Evolutionary conservation across 352 stramenopile genomes (phyloP).

Genomic region (Phytopythium mirpurense): DNA sequence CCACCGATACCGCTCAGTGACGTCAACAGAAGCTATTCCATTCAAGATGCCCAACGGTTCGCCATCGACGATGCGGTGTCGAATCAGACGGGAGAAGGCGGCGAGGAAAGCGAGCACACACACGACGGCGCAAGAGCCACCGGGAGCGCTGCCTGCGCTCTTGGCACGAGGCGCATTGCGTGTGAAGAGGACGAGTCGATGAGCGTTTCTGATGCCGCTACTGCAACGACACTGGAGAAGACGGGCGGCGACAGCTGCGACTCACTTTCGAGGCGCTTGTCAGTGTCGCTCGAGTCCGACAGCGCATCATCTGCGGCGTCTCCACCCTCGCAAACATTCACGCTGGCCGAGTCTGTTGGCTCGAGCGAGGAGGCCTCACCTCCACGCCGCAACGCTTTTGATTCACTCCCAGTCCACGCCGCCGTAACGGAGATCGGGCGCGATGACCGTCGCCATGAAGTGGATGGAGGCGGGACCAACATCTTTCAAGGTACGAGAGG

Average conservation of each 20-base stretch:
- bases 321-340: background rate
- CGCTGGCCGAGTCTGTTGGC: constrained; percentile 4
- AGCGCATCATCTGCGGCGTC: constrained; percentile 9
- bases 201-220: background rate
- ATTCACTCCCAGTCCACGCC: constrained; percentile 5
- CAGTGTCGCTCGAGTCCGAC: constrained; percentile 8
- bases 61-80: background rate
- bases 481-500: constrained; percentile 28
- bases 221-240: background rate
- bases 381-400: constrained; percentile 1
- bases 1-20: background rate
- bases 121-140: background rate
- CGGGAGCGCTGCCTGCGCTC: background rate
- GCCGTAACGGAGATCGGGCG: background rate
- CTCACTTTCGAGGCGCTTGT: constrained; percentile 7
- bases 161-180: background rate
- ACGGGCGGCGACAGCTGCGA: background rate
- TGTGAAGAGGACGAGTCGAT: background rate
- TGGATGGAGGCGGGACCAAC: constrained; percentile 8
- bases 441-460: background rate
- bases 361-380: constrained; percentile 11
- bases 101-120: background rate
- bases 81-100: background rate
- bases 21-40: background rate
- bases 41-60: background rate